Evolutionary conservation across 768 basidiomycete genomes (phyloP).

Genomic region (Russula olivacea): DNA sequence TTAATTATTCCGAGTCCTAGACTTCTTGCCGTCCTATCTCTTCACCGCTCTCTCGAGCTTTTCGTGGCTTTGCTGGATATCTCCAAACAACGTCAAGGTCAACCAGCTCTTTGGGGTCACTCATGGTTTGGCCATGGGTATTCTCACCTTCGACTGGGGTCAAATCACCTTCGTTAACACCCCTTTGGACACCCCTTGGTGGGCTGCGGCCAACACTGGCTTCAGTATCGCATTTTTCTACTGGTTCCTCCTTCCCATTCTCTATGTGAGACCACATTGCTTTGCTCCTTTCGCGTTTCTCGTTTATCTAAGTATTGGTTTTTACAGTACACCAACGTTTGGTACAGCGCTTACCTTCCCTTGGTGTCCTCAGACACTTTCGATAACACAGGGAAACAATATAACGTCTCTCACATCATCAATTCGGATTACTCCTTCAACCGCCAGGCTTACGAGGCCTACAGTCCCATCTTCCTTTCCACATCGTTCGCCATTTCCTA

Average conservation of each 20-base stretch:
- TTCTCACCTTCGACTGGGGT: no score
- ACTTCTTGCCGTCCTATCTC: slow-evolving; percentile 14
- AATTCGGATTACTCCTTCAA: slow-evolving; percentile 52
- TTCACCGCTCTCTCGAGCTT: slow-evolving; percentile 32
- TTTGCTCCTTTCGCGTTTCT: neutral
- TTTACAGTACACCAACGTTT: slow-evolving; percentile 31
- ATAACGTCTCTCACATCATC: slow-evolving; percentile 55
- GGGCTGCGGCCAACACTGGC: slow-evolving; percentile 69
- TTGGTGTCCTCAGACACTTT: slow-evolving; percentile 61
- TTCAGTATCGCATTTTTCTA: slow-evolving; percentile 62
- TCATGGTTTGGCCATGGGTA: slow-evolving; percentile 46
- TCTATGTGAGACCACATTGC: slow-evolving; percentile 37
- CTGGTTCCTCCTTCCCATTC: slow-evolving; percentile 56
- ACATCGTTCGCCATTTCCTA: slow-evolving; percentile 70
- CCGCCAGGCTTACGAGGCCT: slow-evolving; percentile 46
- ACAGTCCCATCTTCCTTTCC: slow-evolving; percentile 59
- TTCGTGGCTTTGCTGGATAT: slow-evolving; percentile 60
- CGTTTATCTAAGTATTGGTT: neutral
- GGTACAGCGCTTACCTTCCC: slow-evolving; percentile 30
- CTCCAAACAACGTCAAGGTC: slow-evolving; percentile 58
- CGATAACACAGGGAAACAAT: slow-evolving; percentile 53
- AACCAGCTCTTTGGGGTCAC: slow-evolving; percentile 71
- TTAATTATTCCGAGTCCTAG: neutral
- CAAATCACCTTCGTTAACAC: slow-evolving; percentile 50
- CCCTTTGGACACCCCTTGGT: slow-evolving; percentile 76